Conservation (phyloP, 1,284 basidiomycete genomes). For the Fomitopsis palustris region DNA sequence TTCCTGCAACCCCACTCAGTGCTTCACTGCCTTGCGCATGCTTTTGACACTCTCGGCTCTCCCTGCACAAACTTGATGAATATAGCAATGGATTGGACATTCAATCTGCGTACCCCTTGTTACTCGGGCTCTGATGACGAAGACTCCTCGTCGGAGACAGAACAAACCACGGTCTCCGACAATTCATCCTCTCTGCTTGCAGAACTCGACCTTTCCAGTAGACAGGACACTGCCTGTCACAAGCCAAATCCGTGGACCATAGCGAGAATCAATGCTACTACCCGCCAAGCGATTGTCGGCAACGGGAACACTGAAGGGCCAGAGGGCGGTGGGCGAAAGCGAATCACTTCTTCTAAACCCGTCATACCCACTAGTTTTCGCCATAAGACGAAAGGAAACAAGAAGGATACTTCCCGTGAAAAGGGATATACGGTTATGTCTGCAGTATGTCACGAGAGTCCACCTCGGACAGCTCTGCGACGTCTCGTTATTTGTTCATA, state of each 20-base stretch:
- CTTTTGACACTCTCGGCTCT: too few relatives aligned
- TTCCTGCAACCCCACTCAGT: too few relatives aligned
- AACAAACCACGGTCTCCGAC: not conserved
- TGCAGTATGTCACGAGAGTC: too few relatives aligned
- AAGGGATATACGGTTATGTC: too few relatives aligned
- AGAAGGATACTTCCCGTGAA: too few relatives aligned
- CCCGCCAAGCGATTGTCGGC: conserved; percentile 28
- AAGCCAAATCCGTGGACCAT: conserved; percentile 75
- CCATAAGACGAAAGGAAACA: too few relatives aligned
- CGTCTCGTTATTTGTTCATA: too few relatives aligned
- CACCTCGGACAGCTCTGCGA: too few relatives aligned
- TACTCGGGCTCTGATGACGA: not conserved
- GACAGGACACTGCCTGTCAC: conserved; percentile 56
- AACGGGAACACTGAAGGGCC: not conserved
- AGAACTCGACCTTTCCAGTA: conserved; percentile 56
- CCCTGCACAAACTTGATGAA: too few relatives aligned
- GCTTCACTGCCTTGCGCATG: too few relatives aligned
- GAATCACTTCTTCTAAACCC: not conserved
- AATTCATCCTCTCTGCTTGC: not conserved
- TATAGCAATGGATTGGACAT: not conserved
- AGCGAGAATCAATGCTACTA: conserved; percentile 67
- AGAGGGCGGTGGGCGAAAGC: not conserved
- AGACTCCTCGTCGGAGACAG: not conserved
- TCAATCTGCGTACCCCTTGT: not conserved
- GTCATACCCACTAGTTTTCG: not conserved